These are phyloP conservation scores for Diversispora epigaea DNA, from an alignment of 192 early-diverging fungal genomes.

Conservation along the genomic window DNA sequence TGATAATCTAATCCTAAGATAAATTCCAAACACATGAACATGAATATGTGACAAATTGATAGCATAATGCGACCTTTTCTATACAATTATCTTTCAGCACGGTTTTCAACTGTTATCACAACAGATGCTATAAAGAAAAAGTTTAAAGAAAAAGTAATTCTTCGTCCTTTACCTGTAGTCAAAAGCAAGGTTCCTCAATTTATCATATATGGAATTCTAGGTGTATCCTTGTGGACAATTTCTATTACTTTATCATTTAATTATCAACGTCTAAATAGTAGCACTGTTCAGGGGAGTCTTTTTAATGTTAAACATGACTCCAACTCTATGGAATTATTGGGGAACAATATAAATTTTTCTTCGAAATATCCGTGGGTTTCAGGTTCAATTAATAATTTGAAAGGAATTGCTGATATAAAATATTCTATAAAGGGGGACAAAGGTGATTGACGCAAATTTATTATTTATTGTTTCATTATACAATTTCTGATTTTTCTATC, in stretches of 20 bases:
- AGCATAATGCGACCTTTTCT: too few species aligned
- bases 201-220: conserved; percentile 43
- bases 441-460: conserved; percentile 30
- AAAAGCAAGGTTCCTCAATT: conserved; percentile 26
- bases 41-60: too few species aligned
- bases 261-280: conserved; percentile 55
- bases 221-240: conserved; percentile 52
- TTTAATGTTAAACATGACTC: conserved; percentile 58
- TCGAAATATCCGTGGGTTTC: conserved; percentile 60
- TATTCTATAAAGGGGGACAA: conserved; percentile 53
- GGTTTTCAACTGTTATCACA: too few species aligned
- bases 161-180: conserved; percentile 36
- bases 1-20: too few species aligned
- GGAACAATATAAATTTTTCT: conserved; percentile 54
- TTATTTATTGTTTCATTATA: too few species aligned
- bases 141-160: too few species aligned
- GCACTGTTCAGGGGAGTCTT: conserved; percentile 56
- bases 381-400: conserved; percentile 62
- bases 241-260: conserved; percentile 54
- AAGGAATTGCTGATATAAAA: conserved; percentile 56
- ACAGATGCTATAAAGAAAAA: too few species aligned
- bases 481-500: too few species aligned
- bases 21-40: too few species aligned
- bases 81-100: too few species aligned
- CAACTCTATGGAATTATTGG: conserved; percentile 48